phyloP scores from a whole-genome alignment of 352 stramenopile genomes.

The Thraustotheca clavata region DNA sequence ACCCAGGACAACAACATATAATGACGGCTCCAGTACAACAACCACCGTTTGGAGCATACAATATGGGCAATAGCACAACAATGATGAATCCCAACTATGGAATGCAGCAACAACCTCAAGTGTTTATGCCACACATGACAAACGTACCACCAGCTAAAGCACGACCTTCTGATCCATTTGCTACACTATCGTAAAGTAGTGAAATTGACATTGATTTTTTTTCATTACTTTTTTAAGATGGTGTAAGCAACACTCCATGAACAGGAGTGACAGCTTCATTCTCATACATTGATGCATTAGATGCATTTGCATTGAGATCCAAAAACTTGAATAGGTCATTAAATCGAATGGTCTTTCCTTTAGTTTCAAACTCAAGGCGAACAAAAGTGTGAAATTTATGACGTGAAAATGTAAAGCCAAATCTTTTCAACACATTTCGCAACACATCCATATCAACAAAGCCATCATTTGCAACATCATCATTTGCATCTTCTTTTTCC shows the following conservation, averaged over 20 bases:
- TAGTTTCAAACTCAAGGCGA: conserved; percentile 13
- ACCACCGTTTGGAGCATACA: conserved; percentile 26
- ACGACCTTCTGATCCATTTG: conserved; percentile 35
- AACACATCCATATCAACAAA: conserved; percentile 15
- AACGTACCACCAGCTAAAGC: conserved; percentile 7
- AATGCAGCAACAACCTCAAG: conserved; percentile 22
- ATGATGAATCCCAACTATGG: too few species aligned
- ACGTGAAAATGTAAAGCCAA: conserved; percentile 13
- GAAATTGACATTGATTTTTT: conserved; percentile 7
- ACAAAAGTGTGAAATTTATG: conserved; percentile 18
- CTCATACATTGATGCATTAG: too few species aligned
- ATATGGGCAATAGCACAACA: too few species aligned
- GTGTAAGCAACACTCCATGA: too few species aligned
- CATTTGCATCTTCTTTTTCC: background rate
- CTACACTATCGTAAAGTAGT: conserved; percentile 54
- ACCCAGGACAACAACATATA: conserved; percentile 28
- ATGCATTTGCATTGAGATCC: background rate
- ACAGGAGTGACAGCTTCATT: too few species aligned
- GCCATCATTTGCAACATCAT: conserved; percentile 15
- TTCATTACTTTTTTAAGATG: too few species aligned
- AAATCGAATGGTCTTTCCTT: conserved; percentile 20
- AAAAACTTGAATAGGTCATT: background rate
- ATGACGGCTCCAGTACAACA: conserved; percentile 32
- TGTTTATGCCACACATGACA: conserved; percentile 32
- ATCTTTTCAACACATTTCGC: conserved; percentile 9